Evolutionary conservation across 2,329 filamentous ascomycete genomes (phyloP), one percentile per base, ranked within the genome.

Genomic region (Monosporascus sp.): DNA sequence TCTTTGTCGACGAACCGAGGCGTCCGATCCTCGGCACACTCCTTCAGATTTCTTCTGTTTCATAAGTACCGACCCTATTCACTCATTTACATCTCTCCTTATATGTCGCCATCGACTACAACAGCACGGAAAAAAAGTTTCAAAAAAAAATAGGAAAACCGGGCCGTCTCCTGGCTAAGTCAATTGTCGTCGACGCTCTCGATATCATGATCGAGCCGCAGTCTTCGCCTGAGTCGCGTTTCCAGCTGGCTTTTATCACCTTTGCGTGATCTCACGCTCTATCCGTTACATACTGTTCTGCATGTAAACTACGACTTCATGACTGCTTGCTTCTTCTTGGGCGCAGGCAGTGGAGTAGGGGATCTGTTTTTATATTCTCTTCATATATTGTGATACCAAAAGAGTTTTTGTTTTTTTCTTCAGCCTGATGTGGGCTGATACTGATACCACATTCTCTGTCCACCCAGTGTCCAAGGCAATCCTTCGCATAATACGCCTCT

Each of bases 11-110:
- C 22, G 40, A 52, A 51, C 44, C 24, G 24, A 51, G 51, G 17
- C 44, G 49, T 44, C 43, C 15, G 26, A 38, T 45, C 43, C 43
- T 58, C 48, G 48, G 44, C 35, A 53, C 57, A 50, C 51, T 65
- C 58, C 28, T 53, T 61, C 52, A 44, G 26, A 57, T 66, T 67
- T 61, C 59, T 64, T 60, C n/a, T 6, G 24, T 31, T 28, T 58
- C 28, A 60, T 18, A 49, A 51, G 20, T 17, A 66, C 65, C 59
- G 62, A 66, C 65, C 62, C 49, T 37, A 62, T 66, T 65, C 68
- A 55, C 58, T 70, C 66, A 47, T 67, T 70, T 54, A 37, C 41
- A 56, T 7, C 31, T 69, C 68, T 67, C 63, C 62, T 68, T 66
- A 28, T 20, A 52, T 47, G 47, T 59, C 52, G 54, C 51, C 11